phyloP scores from a whole-genome alignment of 75 land plant genomes.

The Pinus albicaulis region DNA sequence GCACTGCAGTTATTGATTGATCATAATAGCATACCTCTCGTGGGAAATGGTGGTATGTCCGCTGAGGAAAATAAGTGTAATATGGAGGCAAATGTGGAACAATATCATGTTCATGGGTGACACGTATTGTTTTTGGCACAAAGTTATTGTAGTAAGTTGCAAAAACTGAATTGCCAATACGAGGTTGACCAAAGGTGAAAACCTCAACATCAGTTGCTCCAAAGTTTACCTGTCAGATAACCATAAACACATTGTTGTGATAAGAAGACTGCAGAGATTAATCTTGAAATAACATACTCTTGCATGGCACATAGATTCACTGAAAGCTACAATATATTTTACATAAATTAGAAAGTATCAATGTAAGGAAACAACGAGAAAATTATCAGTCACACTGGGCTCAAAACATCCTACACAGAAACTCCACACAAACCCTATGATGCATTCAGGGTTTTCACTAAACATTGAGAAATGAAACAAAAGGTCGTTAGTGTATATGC shows the following conservation, averaged over 20 bases:
- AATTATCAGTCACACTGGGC: background rate
- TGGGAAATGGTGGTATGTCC: constrained; percentile 95
- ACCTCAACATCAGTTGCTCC: constrained; percentile 48
- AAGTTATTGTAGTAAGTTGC: constrained; percentile 57
- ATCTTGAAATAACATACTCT: too few relatives aligned
- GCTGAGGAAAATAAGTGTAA: constrained; percentile 67
- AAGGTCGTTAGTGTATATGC: background rate
- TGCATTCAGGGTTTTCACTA: background rate
- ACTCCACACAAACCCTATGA: background rate
- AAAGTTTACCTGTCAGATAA: constrained; percentile 50
- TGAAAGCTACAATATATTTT: background rate
- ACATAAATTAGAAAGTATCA: background rate
- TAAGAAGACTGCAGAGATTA: too few relatives aligned
- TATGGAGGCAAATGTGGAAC: constrained; percentile 98
- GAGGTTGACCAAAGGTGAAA: constrained; percentile 97
- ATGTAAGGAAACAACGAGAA: background rate
- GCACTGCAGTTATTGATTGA: background rate
- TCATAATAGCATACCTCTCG: constrained; percentile 64
- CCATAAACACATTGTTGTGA: too few relatives aligned
- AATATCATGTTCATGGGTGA: constrained; percentile 83
- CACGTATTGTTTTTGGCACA: constrained; percentile 73
- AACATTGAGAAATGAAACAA: background rate
- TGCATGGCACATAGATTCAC: background rate
- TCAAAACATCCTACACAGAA: background rate
- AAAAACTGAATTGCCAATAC: constrained; percentile 88